Conservation (phyloP, 2,329 filamentous ascomycete species). For the Diaporthe caulivora region DNA sequence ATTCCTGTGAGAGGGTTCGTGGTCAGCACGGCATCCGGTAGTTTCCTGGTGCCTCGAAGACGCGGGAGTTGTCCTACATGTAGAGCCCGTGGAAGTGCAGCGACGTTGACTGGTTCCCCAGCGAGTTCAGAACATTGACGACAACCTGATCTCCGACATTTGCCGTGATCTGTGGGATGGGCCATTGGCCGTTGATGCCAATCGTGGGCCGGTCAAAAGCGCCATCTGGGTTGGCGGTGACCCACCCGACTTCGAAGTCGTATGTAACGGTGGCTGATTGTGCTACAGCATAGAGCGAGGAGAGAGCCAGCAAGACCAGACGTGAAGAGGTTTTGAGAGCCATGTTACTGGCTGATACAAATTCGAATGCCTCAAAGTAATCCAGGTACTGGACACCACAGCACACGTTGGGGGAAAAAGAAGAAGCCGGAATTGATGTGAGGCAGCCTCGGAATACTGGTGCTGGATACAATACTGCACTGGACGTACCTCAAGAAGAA, state of each 20-base stretch:
- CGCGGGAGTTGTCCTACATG: conserved; percentile 8
- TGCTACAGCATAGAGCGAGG: conserved; percentile 16
- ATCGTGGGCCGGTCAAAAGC: conserved; percentile 19
- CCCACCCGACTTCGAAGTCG: conserved; percentile 35
- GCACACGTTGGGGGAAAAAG: neutral
- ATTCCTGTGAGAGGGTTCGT: conserved; percentile 54
- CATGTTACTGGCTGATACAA: conserved; percentile 10
- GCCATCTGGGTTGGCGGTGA: conserved; percentile 30
- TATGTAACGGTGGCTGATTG: conserved; percentile 34
- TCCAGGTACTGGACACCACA: neutral
- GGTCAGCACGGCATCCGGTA: neutral
- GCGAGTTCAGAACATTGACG: conserved; percentile 28
- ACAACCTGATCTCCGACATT: conserved; percentile 31
- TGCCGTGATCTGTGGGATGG: conserved; percentile 27
- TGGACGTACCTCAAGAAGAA: neutral
- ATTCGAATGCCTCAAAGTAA: neutral
- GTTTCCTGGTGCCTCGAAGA: neutral
- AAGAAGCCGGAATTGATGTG: neutral
- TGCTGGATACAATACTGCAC: neutral
- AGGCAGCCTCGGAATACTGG: neutral
- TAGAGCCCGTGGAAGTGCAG: conserved; percentile 34
- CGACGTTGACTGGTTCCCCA: conserved; percentile 33
- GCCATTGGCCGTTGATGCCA: conserved; percentile 32
- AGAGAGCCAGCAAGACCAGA: conserved; percentile 3
- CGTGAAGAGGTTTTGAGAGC: neutral